phyloP scores from a whole-genome alignment of 352 stramenopile species.

The Phytophthora sansomeana region DNA sequence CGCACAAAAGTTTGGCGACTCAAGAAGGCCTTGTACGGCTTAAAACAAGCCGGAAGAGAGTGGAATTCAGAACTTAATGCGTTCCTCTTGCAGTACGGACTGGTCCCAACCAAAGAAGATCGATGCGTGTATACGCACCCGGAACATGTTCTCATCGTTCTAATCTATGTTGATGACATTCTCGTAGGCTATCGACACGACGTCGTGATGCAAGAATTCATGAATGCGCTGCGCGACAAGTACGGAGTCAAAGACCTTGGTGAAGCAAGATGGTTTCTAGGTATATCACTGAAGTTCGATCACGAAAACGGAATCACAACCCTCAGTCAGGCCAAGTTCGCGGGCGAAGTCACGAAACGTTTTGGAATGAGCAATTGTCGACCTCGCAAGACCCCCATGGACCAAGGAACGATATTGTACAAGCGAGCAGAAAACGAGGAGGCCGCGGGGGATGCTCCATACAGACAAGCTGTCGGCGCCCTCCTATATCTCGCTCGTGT shows the following conservation, averaged over 20 bases:
- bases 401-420: too few relatives aligned
- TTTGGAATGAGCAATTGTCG: too few relatives aligned
- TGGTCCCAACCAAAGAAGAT: conserved; percentile 4
- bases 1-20: conserved; percentile 10
- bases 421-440: too few relatives aligned
- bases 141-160: background rate
- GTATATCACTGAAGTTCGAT: too few relatives aligned
- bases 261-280: conserved; percentile 11
- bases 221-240: background rate
- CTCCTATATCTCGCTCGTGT: too few relatives aligned
- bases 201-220: background rate
- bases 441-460: too few relatives aligned
- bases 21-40: conserved; percentile 20
- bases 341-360: too few relatives aligned
- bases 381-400: too few relatives aligned
- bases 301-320: too few relatives aligned
- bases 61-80: conserved; percentile 13
- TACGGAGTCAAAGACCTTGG: conserved; percentile 17
- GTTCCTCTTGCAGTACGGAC: conserved; percentile 1
- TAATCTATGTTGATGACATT: conserved; percentile 22
- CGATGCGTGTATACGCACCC: conserved; percentile 10
- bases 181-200: conserved; percentile 18
- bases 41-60: conserved; percentile 22
- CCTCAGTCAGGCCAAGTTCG: too few relatives aligned
- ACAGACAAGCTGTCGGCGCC: too few relatives aligned